Evolutionary conservation across 202 grass and related monocot species (phyloP), one percentile per base, ranked within the genome.

Genomic region (Brachypodium distachyon): DNA sequence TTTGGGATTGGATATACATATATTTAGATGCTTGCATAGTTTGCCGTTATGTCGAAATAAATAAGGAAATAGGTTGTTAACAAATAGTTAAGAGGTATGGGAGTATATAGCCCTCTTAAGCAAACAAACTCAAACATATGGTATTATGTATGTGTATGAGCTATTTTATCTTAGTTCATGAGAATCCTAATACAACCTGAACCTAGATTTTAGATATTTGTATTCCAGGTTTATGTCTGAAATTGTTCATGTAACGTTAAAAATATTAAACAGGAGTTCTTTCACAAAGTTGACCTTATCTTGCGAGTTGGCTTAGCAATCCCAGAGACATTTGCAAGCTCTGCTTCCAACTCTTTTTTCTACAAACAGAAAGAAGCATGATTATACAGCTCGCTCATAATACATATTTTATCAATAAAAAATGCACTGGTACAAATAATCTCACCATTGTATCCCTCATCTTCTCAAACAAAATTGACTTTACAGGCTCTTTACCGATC

Each of bases 291-390:
- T 58, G 62, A 98, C 96, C 96, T 95, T 98, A 98, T 95, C 83
- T 98, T 98, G 34, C 96, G 96, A 79, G 91, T 92, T 68, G 96
- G 96, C 43, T 88, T 92, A 74, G 89, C 87, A 76, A 81, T 56
- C 51, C 96, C 91, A 0, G 87, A 88, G 47, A 95, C 91, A n/a
- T 98, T 95, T 61, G 87, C 89, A 43, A 98, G 63, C 52, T 98
- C 96, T 37, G 89, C 91, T 78, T 98, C 96, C 85, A 98, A 75
- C 75, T 98, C 96, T 87, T 98, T 98, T 95, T 95, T 98, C 96
- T 98, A 81, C 66, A 86, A 68, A 90, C 8, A 77, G 32, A 77
- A 39, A 80, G 40, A 85, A 68, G 69, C 12, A 11, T 77, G 34
- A 37, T 85, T 77, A 81, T 17, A 52, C 11, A 63, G 48, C 73